Evolutionary conservation across 352 stramenopile species (phyloP).

Genomic region (Globisporangium nunn): DNA sequence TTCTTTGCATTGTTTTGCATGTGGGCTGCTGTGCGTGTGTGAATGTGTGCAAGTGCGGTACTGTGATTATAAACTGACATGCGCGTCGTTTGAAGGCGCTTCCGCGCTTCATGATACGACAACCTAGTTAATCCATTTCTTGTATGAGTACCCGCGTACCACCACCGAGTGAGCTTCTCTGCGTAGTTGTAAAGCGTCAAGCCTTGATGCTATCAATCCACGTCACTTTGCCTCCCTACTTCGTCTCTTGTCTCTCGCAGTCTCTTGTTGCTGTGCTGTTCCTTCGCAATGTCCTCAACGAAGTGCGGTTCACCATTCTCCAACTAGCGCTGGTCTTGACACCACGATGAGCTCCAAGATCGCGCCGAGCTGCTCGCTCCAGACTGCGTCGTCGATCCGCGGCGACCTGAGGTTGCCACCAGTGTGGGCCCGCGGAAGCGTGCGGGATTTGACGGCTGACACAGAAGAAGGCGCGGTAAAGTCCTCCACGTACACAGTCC

Average conservation of each 20-base stretch:
- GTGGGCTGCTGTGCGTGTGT: conserved; percentile 3
- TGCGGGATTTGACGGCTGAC: not conserved
- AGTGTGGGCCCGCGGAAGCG: conserved; percentile 4
- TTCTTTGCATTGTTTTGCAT: not conserved
- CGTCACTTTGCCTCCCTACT: conserved; percentile 1
- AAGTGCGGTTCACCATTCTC: not conserved
- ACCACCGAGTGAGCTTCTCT: not conserved
- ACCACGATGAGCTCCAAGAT: conserved; percentile 3
- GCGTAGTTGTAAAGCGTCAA: not conserved
- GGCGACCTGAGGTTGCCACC: conserved; percentile 13
- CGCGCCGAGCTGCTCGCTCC: conserved; percentile 11
- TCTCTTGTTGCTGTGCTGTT: not conserved
- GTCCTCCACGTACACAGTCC: not conserved
- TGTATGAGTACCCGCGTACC: conserved; percentile 43
- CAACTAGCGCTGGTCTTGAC: not conserved
- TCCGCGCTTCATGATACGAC: conserved; percentile 63
- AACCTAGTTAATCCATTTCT: conserved; percentile 77
- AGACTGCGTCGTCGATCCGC: conserved; percentile 18
- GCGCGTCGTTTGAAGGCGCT: conserved; percentile 68
- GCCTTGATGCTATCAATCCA: not conserved
- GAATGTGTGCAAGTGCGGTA: conserved; percentile 10
- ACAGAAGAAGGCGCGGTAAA: not conserved
- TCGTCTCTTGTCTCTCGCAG: not conserved
- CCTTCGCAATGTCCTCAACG: too few species aligned
- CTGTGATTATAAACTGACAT: conserved; percentile 70